phyloP scores from a whole-genome alignment of 2,329 filamentous ascomycete species.

The Fusarium buharicum region DNA sequence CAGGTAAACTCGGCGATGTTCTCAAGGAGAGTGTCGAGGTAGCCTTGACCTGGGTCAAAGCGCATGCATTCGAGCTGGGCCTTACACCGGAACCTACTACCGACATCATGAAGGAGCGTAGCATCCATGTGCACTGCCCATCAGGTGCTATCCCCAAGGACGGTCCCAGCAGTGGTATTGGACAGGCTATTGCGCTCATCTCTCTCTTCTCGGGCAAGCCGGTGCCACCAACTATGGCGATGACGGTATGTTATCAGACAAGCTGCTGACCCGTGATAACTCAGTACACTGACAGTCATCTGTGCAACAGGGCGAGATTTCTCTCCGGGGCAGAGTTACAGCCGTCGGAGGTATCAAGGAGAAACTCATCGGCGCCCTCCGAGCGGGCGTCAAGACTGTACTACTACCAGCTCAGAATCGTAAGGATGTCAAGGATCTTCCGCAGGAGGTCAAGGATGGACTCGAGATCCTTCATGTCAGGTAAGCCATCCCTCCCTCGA shows the following conservation, averaged over 20 bases:
- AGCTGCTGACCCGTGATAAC: conserved; percentile 32
- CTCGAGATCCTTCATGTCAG: conserved; percentile 89
- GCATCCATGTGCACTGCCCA: conserved; percentile 95
- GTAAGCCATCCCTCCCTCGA: conserved; percentile 68
- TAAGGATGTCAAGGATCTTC: conserved; percentile 92
- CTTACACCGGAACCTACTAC: conserved; percentile 82
- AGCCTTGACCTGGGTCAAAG: conserved; percentile 95
- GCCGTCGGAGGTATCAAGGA: conserved; percentile 98
- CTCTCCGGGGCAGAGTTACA: conserved; percentile 87
- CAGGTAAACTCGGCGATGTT: conserved; percentile 94
- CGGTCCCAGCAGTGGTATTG: conserved; percentile 85
- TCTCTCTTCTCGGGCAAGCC: conserved; percentile 86
- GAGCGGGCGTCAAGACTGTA: conserved; percentile 94
- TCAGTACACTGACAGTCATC: conserved; percentile 41
- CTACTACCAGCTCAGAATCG: conserved; percentile 87
- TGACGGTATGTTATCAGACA: conserved; percentile 73
- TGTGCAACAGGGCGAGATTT: conserved; percentile 69
- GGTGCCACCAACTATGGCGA: conserved; percentile 91
- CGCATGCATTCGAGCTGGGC: conserved; percentile 90
- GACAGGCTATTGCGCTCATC: conserved; percentile 92
- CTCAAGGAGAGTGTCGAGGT: conserved; percentile 98
- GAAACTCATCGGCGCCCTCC: conserved; percentile 93
- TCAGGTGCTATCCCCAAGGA: conserved; percentile 96
- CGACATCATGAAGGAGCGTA: conserved; percentile 95
- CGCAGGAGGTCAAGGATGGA: conserved; percentile 86